A percentile compares a stretch with the other conserved stretches of the same genome.
These are phyloP conservation scores for Camelina laxa DNA, from an alignment of 345 rosid species.

Conservation along the genomic window DNA sequence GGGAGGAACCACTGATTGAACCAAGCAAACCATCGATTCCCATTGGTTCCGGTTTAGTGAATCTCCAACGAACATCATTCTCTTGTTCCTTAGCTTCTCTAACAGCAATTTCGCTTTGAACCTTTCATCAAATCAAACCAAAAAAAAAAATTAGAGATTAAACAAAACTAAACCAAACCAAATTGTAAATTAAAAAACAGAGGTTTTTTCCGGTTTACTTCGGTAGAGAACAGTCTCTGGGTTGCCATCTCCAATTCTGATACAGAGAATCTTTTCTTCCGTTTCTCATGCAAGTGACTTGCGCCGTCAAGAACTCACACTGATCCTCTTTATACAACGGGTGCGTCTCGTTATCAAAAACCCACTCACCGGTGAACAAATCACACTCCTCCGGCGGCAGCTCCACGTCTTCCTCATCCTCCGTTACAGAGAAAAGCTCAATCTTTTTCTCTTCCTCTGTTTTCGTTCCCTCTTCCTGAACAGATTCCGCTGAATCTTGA, in stretches of 20 bases:
- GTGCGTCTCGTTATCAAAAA: conserved; percentile 66
- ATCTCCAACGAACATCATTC: conserved; percentile 96
- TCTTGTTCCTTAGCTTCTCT: conserved; percentile 85
- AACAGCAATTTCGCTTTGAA: conserved; percentile 72
- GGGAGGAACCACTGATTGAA: conserved; percentile 72
- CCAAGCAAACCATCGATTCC: conserved; percentile 98
- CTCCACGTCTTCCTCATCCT: conserved; percentile 61
- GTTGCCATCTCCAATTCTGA: conserved; percentile 99
- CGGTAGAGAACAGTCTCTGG: conserved; percentile 84
- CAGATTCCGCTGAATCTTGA: conserved; percentile 33
- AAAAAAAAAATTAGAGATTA: background rate
- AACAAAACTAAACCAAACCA: background rate
- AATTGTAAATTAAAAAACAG: background rate
- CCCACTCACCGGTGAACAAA: conserved; percentile 89
- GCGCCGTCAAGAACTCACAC: conserved; percentile 83
- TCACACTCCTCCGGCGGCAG: conserved; percentile 87
- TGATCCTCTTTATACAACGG: conserved; percentile 88
- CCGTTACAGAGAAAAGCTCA: conserved; percentile 33
- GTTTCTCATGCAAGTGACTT: conserved; percentile 91
- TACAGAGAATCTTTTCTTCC: conserved; percentile 81
- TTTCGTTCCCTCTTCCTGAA: conserved; percentile 25
- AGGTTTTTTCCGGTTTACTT: conserved; percentile 50
- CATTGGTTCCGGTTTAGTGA: conserved; percentile 94
- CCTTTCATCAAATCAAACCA: conserved; percentile 46
- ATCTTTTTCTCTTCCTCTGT: conserved; percentile 41